Evolutionary conservation across 1,139 yeast genomes (phyloP), one percentile per base, ranked within the genome.

Genomic region (Yamadazyma spencermartinsiae): DNA sequence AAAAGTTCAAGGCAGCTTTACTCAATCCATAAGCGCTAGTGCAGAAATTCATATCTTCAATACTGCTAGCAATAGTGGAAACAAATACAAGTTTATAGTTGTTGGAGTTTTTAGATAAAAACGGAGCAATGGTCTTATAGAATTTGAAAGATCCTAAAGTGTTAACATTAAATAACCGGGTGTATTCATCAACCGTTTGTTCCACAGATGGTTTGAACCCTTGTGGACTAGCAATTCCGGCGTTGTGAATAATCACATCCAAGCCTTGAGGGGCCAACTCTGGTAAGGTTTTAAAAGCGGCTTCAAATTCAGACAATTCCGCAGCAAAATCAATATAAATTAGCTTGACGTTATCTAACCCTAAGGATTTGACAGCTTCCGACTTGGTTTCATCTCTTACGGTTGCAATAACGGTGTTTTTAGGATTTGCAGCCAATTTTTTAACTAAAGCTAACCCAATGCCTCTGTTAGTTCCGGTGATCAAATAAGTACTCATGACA

Each of bases 111-210:
- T 2, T 39, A 29, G 51, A 35, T 48, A 60, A 42, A 36, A 42
- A 56, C 8, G 66, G 65, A 33, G 51, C 50, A 27, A 63, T 23
- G 2, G 56, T 53, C 36, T 58, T 58, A 34, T 56, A 44, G 0
- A 62, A 39, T 31, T 56, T 56, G 12, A 66, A 42, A 3, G 69
- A 61, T 0, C 68, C 72, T 4, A 63, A 30, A 12, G 55, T 45
- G 37, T 67, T 67, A 23, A 55, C 50, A 21, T 48, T 49, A 38
- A 51, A 58, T 38, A 56, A 58, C 1, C 45, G 36, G 4, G 43
- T 17, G 50, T 50, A 64, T 37, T 33, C 37, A 30, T 43, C 41
- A 39, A 44, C 16, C 11, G 39, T 19, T 12, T 45, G 34, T 4
- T 46, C 47, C 3, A 39, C 14, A 2, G 41, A 33, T 4, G 30